A percentile compares a stretch with the other conserved stretches of the same genome.
Conservation (phyloP, 768 basidiomycete species). For the Suillus americanus region DNA sequence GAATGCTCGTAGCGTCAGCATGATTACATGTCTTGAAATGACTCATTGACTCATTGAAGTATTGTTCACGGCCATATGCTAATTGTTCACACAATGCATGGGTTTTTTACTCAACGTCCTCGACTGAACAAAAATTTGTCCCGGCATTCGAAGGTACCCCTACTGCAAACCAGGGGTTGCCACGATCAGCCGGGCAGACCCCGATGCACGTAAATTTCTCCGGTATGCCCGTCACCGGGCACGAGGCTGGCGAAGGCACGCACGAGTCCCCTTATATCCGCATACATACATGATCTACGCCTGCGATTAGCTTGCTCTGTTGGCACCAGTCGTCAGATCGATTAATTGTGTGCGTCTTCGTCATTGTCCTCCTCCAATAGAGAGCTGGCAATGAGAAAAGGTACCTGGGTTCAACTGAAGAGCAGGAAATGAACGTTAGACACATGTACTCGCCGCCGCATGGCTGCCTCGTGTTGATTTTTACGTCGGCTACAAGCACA, state of each 20-base stretch:
- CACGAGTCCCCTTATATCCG: not conserved
- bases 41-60: not conserved
- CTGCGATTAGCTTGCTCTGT: not conserved
- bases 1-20: no score
- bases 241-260: slow-evolving; percentile 1
- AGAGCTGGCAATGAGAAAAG: not conserved
- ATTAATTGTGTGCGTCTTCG: not conserved
- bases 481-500: not conserved
- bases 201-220: not conserved
- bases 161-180: not conserved
- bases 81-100: not conserved
- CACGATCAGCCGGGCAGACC: not conserved
- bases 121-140: not conserved
- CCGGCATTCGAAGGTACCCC: not conserved
- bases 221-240: not conserved
- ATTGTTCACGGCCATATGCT: not conserved
- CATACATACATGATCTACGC: not conserved
- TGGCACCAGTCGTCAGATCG: not conserved
- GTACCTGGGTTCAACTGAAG: not conserved
- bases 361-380: not conserved
- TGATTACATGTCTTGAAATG: not conserved
- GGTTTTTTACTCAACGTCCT: not conserved
- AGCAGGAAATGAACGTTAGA: not conserved
- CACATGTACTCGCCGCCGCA: not conserved
- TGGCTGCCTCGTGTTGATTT: not conserved